Conservation (phyloP, 1,284 basidiomycete genomes). For the Exobasidium rhododendri region DNA sequence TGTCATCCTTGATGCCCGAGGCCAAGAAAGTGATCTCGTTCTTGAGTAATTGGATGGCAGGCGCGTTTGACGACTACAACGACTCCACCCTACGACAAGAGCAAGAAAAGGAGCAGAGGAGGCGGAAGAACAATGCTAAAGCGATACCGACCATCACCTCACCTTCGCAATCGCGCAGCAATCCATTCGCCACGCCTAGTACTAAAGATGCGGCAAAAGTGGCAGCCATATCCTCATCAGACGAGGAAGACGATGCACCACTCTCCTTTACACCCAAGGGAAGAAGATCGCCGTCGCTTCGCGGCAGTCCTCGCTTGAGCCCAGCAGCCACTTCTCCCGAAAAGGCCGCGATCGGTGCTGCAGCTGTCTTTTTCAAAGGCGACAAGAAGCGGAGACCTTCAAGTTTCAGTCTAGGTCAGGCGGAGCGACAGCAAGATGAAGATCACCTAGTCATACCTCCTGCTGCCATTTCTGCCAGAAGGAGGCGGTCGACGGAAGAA, state of each 20-base stretch:
- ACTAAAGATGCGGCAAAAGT: neutral
- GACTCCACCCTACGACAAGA: constrained; percentile 17
- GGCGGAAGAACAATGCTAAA: constrained; percentile 12
- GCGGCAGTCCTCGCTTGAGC: neutral
- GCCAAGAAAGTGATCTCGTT: constrained; percentile 77
- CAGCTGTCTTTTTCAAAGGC: constrained; percentile 5
- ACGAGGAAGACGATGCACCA: constrained; percentile 41
- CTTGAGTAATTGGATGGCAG: constrained; percentile 86
- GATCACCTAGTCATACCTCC: neutral
- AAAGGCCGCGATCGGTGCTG: too few species aligned
- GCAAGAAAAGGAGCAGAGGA: constrained; percentile 15
- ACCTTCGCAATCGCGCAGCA: neutral
- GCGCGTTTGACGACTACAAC: constrained; percentile 63
- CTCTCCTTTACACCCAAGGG: constrained; percentile 44
- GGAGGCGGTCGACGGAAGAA: constrained; percentile 14
- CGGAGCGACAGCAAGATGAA: neutral
- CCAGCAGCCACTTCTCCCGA: constrained; percentile 3
- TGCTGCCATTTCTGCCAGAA: constrained; percentile 1
- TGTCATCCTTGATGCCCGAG: constrained; percentile 81
- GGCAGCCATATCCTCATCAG: constrained; percentile 3
- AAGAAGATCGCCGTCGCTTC: constrained; percentile 26
- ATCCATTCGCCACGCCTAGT: neutral
- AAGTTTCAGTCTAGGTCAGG: neutral
- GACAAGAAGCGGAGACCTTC: neutral
- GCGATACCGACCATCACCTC: constrained; percentile 10